A percentile compares a stretch with the other conserved stretches of the same genome.
Conservation (phyloP, 352 stramenopile species). For the Phytophthora pseudosyringae region DNA sequence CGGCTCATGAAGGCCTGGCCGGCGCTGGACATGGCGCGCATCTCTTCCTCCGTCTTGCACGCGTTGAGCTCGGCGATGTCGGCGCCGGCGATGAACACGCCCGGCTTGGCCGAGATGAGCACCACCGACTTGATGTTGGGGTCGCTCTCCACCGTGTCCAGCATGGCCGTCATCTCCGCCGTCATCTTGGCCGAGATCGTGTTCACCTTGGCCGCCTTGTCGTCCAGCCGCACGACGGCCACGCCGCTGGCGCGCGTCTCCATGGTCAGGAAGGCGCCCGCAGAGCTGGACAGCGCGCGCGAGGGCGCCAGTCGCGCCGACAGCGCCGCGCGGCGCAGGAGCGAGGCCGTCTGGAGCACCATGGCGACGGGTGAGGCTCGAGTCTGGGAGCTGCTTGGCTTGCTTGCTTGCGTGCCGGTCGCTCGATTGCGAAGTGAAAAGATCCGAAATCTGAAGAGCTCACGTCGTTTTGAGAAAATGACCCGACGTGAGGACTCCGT, state of each 20-base stretch:
- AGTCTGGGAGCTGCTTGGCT: background rate
- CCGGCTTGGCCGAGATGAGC: slow-evolving; percentile 97
- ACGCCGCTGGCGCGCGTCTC: slow-evolving; percentile 90
- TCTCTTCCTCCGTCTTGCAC: slow-evolving; percentile 91
- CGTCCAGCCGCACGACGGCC: slow-evolving; percentile 93
- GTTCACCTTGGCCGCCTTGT: slow-evolving; percentile 93
- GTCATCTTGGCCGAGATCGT: slow-evolving; percentile 93
- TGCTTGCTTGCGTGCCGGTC: slow-evolving; percentile 10
- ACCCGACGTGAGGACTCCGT: slow-evolving; percentile 29
- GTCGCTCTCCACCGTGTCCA: slow-evolving; percentile 91
- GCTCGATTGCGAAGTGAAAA: slow-evolving; percentile 36
- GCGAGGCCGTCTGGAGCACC: slow-evolving; percentile 42
- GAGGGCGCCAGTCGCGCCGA: slow-evolving; percentile 10
- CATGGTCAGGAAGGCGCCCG: slow-evolving; percentile 87
- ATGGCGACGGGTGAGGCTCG: slow-evolving; percentile 8
- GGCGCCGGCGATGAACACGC: slow-evolving; percentile 98
- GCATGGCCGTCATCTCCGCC: slow-evolving; percentile 87
- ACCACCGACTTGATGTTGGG: slow-evolving; percentile 96
- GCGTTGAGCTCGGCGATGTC: slow-evolving; percentile 97
- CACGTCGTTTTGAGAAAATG: slow-evolving; percentile 14
- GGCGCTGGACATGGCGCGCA: slow-evolving; percentile 90
- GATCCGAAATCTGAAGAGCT: slow-evolving; percentile 9
- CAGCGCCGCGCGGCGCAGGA: slow-evolving; percentile 32
- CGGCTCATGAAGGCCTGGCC: slow-evolving; percentile 95
- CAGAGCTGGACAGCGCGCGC: slow-evolving; percentile 34